These are phyloP conservation scores for Laetiporus sulphureus DNA, from an alignment of 1,284 basidiomycete genomes.

Conservation along the genomic window DNA sequence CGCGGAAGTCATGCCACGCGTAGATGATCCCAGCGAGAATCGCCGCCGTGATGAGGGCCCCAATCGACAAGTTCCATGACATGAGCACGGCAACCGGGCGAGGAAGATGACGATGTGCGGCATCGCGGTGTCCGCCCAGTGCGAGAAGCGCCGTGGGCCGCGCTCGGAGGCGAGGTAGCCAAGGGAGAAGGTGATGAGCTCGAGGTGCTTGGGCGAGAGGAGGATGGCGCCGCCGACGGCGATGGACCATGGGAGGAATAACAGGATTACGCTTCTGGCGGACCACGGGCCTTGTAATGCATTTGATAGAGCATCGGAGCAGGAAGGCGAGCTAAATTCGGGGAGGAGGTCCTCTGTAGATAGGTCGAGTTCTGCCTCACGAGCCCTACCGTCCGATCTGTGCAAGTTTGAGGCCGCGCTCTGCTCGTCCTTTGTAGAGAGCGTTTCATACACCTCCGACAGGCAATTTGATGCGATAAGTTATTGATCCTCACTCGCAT, in stretches of 20 bases:
- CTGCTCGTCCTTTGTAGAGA: no score
- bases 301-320: no score
- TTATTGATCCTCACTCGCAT: no score
- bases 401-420: no score
- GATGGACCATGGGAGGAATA: slow-evolving; percentile 44
- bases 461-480: no score
- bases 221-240: slow-evolving; percentile 38
- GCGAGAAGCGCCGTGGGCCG: slow-evolving; percentile 35
- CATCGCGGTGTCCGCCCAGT: slow-evolving; percentile 37
- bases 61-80: slow-evolving; percentile 23
- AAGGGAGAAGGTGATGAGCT: slow-evolving; percentile 31
- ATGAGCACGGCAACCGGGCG: slow-evolving; percentile 22
- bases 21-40: slow-evolving; percentile 27
- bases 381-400: no score
- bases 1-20: slow-evolving; percentile 32
- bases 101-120: slow-evolving; percentile 37
- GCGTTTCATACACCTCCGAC: no score
- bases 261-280: no score
- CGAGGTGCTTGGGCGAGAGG: slow-evolving; percentile 33
- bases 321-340: no score
- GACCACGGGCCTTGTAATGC: no score
- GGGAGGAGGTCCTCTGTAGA: no score
- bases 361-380: no score
- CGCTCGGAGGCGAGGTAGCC: slow-evolving; percentile 30
- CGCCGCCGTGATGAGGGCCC: slow-evolving; percentile 22